Evolutionary conservation across 768 basidiomycete species (phyloP).

Genomic region (Amanita rubescens): DNA sequence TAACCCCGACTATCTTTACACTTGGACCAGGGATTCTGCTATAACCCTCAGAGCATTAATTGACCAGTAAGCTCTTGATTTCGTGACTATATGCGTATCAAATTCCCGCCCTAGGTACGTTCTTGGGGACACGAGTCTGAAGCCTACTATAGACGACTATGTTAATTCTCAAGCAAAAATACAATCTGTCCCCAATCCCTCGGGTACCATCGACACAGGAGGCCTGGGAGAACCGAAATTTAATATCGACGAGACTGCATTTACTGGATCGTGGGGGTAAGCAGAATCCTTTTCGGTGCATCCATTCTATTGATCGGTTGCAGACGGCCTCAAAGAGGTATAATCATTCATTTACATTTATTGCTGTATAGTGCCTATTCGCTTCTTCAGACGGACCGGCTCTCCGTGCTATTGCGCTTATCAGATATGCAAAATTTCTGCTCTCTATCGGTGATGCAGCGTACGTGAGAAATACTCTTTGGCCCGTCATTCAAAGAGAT

Average conservation of each 20-base stretch:
- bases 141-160: slow-evolving; percentile 46
- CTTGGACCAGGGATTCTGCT: slow-evolving; percentile 64
- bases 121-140: slow-evolving; percentile 41
- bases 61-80: slow-evolving; percentile 27
- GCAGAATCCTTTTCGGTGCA: not conserved
- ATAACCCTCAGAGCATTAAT: slow-evolving; percentile 47
- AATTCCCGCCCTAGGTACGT: slow-evolving; percentile 23
- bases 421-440: slow-evolving; percentile 60
- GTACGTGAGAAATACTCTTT: slow-evolving; percentile 43
- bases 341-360: not conserved
- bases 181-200: slow-evolving; percentile 62
- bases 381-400: slow-evolving; percentile 56
- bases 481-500: slow-evolving; percentile 69
- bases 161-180: slow-evolving; percentile 40
- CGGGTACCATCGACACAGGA: slow-evolving; percentile 39
- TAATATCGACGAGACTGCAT: slow-evolving; percentile 32
- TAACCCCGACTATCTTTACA: slow-evolving; percentile 52
- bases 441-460: slow-evolving; percentile 37
- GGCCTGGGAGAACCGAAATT: not conserved
- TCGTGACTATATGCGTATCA: not conserved
- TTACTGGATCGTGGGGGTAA: slow-evolving; percentile 42
- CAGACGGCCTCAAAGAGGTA: slow-evolving; percentile 54
- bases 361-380: not conserved
- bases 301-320: not conserved
- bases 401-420: slow-evolving; percentile 57